A percentile compares a stretch with the other conserved stretches of the same genome.
phyloP scores from a whole-genome alignment of 495 filamentous ascomycete species.

The Aspergillus nidulans region DNA sequence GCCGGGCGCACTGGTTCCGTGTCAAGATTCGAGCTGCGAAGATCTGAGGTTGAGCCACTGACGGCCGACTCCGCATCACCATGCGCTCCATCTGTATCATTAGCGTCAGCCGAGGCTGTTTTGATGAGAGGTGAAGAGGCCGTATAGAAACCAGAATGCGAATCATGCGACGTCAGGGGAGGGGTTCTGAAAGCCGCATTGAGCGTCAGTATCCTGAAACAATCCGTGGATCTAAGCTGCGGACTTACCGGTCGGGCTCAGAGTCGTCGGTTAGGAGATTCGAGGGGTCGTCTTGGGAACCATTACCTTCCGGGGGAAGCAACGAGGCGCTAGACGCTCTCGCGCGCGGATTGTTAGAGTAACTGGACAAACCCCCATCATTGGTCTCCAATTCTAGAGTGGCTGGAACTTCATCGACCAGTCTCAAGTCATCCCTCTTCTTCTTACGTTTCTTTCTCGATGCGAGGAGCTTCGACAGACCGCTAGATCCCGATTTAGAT shows the following conservation, averaged over 20 bases:
- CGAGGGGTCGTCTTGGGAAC: constrained; percentile 33
- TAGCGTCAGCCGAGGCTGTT: constrained; percentile 43
- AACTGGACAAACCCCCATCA: constrained; percentile 8
- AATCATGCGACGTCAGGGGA: constrained; percentile 66
- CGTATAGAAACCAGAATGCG: constrained; percentile 75
- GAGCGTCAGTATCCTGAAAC: constrained; percentile 15
- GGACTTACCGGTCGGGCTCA: constrained; percentile 66
- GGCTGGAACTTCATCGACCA: constrained; percentile 22
- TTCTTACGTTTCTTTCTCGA: constrained; percentile 44
- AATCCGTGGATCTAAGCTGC: constrained; percentile 11
- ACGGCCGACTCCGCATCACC: constrained; percentile 28
- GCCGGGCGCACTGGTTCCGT: constrained; percentile 19
- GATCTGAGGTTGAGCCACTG: constrained; percentile 26
- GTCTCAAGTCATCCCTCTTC: constrained; percentile 32
- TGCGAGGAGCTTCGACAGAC: constrained; percentile 52
- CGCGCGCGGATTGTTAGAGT: constrained; percentile 19
- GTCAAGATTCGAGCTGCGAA: constrained; percentile 22
- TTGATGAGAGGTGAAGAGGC: constrained; percentile 77
- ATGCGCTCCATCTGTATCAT: constrained; percentile 19
- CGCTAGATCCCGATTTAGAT: constrained; percentile 35
- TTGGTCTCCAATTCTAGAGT: constrained; percentile 18
- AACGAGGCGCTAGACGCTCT: constrained; percentile 23
- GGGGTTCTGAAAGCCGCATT: constrained; percentile 40
- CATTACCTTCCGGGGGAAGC: constrained; percentile 25
- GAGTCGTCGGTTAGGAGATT: constrained; percentile 67